Percentiles rank a stretch among this genome's conserved stretches.
Evolutionary conservation across 208 protist genomes (phyloP).

Genomic region (Leishmania mexicana): DNA sequence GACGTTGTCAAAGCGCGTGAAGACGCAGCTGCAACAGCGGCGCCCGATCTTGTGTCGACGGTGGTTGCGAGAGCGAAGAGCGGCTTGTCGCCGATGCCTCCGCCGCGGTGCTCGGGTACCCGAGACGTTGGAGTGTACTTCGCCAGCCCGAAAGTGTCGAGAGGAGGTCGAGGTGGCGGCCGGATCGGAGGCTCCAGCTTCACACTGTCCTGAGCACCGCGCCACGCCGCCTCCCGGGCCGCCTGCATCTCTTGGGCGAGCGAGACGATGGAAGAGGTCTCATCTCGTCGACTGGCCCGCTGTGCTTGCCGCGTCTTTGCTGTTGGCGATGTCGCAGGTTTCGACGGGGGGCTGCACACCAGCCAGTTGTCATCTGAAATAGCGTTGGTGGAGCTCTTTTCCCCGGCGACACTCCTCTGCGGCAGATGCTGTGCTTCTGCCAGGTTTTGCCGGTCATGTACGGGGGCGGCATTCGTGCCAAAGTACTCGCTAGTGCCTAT

Average conservation of each 20-base stretch:
- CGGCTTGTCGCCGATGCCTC: not conserved
- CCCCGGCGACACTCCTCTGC: not conserved
- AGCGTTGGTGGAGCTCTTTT: not conserved
- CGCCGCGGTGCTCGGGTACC: not conserved
- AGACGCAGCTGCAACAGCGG: not conserved
- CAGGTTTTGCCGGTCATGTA: not conserved
- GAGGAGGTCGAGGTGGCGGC: not conserved
- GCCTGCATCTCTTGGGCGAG: conserved; percentile 19
- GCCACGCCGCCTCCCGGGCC: conserved; percentile 22
- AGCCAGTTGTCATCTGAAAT: conserved; percentile 1
- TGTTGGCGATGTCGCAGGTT: not conserved
- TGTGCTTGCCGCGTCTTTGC: conserved; percentile 7
- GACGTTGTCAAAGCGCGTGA: not conserved
- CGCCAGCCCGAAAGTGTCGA: not conserved
- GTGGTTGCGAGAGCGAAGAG: not conserved
- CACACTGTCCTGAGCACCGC: conserved; percentile 1
- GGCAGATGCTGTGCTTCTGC: not conserved
- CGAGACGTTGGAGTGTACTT: not conserved
- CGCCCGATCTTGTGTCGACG: not conserved
- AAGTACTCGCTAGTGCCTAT: not conserved
- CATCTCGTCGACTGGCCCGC: not conserved
- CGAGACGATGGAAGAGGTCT: conserved; percentile 10
- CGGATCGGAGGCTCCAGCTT: not conserved
- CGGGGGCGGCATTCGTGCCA: not conserved
- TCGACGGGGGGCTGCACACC: conserved; percentile 16